Evolutionary conservation across 1,284 basidiomycete species (phyloP), one percentile per base, ranked within the genome.

Genomic region (Waitea zeae): DNA sequence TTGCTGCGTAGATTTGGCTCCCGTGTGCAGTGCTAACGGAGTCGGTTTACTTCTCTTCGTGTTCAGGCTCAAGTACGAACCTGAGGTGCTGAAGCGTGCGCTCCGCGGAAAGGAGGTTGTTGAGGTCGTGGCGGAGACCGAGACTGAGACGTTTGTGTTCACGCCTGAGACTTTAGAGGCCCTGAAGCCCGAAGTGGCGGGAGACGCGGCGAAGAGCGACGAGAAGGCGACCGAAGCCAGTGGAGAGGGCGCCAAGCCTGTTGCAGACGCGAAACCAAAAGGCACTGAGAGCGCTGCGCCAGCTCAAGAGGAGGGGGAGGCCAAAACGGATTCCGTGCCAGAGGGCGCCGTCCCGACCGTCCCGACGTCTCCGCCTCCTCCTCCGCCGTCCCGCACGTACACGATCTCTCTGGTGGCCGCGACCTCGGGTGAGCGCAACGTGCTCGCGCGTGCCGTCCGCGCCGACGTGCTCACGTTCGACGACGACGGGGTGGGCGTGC

Each of bases 21-120:
- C 20, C 20, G n/a, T 24, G 17, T 9, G 24, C 12, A 15, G 28
- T 34, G 27, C 32, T 15, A 9, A 20, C 17, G 29, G 15, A 12
- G 14, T 12, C 17, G 5, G 6, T 29, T 39, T 28, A 12, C 17
- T 27, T 35, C 14, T 33, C 24, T 24, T 20, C 9, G 35, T 32
- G 37, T 30, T 13, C 39, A 77, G 74, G 24, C 76, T 67, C 44
- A 73, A 70, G 48, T 78, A 73, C 41, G 55, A 67, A n/a, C 62
- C 68, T 0, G 46, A 47, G 4, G 47, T 61, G 1, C 50, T 75
- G 5, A 57, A 56, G 42, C n/a, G 33, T 36, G 27, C 45, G 42
- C 34, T 24, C 41, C 5, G 36, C 29, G 3, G 39, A 36, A 30
- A 38, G 34, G 24, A 33, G 40, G 28, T 37, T 35, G 24, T 36